Base-by-base conservation (phyloP, 345 rosid genomes). In the Firmiana major region DNA sequence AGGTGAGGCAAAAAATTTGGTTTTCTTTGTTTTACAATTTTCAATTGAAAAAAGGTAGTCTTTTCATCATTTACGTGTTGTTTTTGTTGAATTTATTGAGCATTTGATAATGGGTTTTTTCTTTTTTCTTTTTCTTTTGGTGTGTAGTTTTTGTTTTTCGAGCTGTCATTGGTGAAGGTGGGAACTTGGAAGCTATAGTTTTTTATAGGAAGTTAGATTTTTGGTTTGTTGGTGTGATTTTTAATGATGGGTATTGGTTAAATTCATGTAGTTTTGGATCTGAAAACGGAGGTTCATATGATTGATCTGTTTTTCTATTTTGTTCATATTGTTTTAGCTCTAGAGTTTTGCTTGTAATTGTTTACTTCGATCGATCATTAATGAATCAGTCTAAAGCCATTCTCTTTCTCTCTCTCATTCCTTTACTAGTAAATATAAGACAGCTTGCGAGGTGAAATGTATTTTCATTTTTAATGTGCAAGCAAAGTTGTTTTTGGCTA, bases 191-290 rank as follows among this genome's bases (percentile, higher is more conserved):
- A 24, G 51, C 49, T 76, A 13, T 59, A 40, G 38, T 22, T 53
- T 67, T 26, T 78, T 42, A 71, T 59, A 36, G 24, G 66, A 77
- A 54, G 12, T 79, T 75, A 26, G 53, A 26, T 12, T 72, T 48
- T 64, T 78, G 12, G 11, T 79, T 22, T 49, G 66, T 62, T 82
- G 60, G 65, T 71, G 26, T 79, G 49, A 28, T 80, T 76, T 70
- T 12, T 26, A 60, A 9, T 62, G 55, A 54, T 76, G 64, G 34
- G 51, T 67, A 42, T 16, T 43, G 70, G 53, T 49, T 42, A 57
- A 79, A 21, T 79, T 76, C 71, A 42, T 57, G 42, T 43, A 22
- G 40, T 65, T 77, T 72, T 81, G 55, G 80, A 81, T 78, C 76
- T 80, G 64, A 78, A 46, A 68, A 59, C 77, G 70, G 36, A 68